Conservation (phyloP, 2,329 filamentous ascomycete species). For the Fusarium burgessii region DNA sequence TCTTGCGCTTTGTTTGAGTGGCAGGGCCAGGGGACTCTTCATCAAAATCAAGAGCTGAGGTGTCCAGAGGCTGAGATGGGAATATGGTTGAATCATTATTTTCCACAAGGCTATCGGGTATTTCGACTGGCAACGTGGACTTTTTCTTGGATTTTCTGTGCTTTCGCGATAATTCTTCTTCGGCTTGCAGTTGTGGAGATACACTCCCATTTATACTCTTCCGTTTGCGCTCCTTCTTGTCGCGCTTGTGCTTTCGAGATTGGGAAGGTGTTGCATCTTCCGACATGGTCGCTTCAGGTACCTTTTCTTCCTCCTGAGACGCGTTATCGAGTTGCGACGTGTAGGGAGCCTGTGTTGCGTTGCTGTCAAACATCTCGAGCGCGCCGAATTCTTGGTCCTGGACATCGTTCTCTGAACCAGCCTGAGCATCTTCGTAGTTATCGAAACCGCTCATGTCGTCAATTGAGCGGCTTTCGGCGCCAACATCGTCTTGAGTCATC, state of each 20-base stretch:
- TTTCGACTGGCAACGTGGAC: constrained; percentile 30
- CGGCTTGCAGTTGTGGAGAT: constrained; percentile 27
- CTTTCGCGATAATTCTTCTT: constrained; percentile 41
- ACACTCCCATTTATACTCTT: constrained; percentile 32
- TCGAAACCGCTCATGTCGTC: constrained; percentile 45
- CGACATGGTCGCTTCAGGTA: constrained; percentile 49
- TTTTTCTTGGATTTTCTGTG: constrained; percentile 47
- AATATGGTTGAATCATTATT: constrained; percentile 12
- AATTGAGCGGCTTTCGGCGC: constrained; percentile 41
- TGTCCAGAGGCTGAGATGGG: constrained; percentile 21
- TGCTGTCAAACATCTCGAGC: constrained; percentile 56
- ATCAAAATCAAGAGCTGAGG: constrained; percentile 20
- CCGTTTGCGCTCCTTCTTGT: constrained; percentile 50
- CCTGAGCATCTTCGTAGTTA: constrained; percentile 42
- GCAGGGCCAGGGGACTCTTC: constrained; percentile 38
- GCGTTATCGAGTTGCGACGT: constrained; percentile 44
- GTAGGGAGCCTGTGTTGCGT: constrained; percentile 48
- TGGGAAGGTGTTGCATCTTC: constrained; percentile 39
- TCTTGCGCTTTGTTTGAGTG: constrained; percentile 50
- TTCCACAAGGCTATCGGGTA: constrained; percentile 35
- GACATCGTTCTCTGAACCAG: constrained; percentile 37
- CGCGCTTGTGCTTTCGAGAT: constrained; percentile 48
- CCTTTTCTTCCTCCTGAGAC: constrained; percentile 36
- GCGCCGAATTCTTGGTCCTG: constrained; percentile 52
- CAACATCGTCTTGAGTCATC: constrained; percentile 36